Evolutionary conservation across 1,284 basidiomycete species (phyloP).

Genomic region (Leccinum fallax): DNA sequence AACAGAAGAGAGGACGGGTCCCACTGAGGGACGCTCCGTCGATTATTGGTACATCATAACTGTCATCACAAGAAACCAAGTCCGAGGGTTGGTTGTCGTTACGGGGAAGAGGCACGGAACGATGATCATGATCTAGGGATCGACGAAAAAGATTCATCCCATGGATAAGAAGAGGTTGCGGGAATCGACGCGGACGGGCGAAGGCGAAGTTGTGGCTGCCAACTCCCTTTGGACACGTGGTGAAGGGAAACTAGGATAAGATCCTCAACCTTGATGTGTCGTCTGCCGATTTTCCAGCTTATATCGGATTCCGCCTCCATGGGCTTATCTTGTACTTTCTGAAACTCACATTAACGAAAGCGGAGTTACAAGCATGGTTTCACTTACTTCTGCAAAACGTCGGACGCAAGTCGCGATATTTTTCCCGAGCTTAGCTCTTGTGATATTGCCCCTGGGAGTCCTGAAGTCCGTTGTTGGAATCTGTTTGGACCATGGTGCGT

Average conservation of each 20-base stretch:
- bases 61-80: neutral
- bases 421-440: conserved; percentile 64
- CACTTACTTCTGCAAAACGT: conserved; percentile 53
- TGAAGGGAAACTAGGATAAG: conserved; percentile 73
- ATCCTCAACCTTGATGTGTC: conserved; percentile 60
- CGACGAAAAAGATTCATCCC: conserved; percentile 3
- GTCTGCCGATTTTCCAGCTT: conserved; percentile 61
- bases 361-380: neutral
- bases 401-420: conserved; percentile 66
- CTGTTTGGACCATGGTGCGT: conserved; percentile 73
- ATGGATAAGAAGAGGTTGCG: conserved; percentile 1
- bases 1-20: neutral
- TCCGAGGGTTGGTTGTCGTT: neutral
- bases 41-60: neutral
- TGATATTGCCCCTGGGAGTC: conserved; percentile 72
- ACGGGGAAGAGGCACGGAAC: neutral
- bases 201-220: conserved; percentile 75
- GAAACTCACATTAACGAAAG: conserved; percentile 12
- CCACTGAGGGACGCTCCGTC: neutral
- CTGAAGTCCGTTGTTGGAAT: conserved; percentile 78
- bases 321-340: conserved; percentile 51
- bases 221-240: conserved; percentile 76
- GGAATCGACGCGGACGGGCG: conserved; percentile 10
- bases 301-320: conserved; percentile 63
- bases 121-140: conserved; percentile 5